Conservation (phyloP, 805 yeast species). For the Metschnikowia lochheadii region DNA sequence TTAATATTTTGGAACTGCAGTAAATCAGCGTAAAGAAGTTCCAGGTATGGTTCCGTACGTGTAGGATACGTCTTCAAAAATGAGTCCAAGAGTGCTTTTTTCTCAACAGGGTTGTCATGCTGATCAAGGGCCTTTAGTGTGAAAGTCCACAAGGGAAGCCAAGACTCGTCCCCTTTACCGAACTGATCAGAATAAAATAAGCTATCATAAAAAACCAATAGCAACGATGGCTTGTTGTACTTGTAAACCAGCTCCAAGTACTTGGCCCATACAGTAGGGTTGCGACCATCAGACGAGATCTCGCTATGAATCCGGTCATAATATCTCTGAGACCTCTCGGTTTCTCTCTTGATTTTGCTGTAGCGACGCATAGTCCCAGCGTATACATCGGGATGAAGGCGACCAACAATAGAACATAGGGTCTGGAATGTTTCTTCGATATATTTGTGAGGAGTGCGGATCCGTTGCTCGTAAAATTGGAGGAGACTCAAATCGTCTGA, state of each 20-base stretch:
- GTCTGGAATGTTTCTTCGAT: conserved; percentile 38
- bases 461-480: conserved; percentile 26
- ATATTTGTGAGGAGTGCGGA: conserved; percentile 38
- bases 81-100: neutral
- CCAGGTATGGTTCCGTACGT: neutral
- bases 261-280: conserved; percentile 25
- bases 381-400: conserved; percentile 25
- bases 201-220: conserved; percentile 26
- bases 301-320: conserved; percentile 35
- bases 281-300: conserved; percentile 16
- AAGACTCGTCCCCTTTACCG: conserved; percentile 4
- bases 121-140: neutral
- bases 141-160: conserved; percentile 10
- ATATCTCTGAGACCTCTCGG: conserved; percentile 25
- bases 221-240: conserved; percentile 8
- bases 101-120: neutral
- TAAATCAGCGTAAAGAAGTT: neutral
- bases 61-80: neutral
- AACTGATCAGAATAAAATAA: conserved; percentile 4
- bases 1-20: neutral
- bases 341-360: conserved; percentile 23
- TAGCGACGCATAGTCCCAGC: conserved; percentile 34
- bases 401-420: conserved; percentile 40
- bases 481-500: conserved; percentile 14
- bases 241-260: conserved; percentile 29